phyloP scores from a whole-genome alignment of 2,329 filamentous ascomycete genomes.

The Calonectria hongkongensis region DNA sequence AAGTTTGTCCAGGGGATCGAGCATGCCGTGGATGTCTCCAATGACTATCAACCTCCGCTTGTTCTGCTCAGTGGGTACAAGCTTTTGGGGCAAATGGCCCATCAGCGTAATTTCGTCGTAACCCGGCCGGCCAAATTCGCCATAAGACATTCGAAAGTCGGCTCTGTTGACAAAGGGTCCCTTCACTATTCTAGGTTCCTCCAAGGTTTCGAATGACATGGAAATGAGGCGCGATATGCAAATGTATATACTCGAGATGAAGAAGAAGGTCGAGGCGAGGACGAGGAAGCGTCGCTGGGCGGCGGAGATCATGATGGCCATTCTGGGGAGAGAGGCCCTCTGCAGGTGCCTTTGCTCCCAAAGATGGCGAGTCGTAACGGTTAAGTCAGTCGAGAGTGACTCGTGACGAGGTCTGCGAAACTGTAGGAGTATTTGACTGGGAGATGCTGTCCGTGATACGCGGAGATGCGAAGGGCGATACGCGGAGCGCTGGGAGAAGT shows the following conservation, averaged over 20 bases:
- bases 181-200: constrained; percentile 39
- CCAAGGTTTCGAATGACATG: constrained; percentile 46
- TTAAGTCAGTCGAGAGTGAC: constrained; percentile 10
- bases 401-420: constrained; percentile 23
- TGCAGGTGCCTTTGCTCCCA: constrained; percentile 29
- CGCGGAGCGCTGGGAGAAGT: constrained; percentile 10
- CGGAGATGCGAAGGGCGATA: constrained; percentile 26
- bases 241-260: constrained; percentile 59
- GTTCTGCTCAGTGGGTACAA: constrained; percentile 60
- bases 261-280: constrained; percentile 57
- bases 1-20: constrained; percentile 78
- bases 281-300: constrained; percentile 57
- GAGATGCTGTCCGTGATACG: constrained; percentile 25
- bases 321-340: constrained; percentile 39
- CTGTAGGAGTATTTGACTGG: not conserved
- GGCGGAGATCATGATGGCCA: constrained; percentile 51
- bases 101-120: constrained; percentile 59
- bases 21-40: constrained; percentile 95
- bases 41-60: constrained; percentile 83
- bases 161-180: constrained; percentile 49
- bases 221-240: constrained; percentile 58
- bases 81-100: constrained; percentile 55
- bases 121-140: constrained; percentile 61
- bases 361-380: not conserved
- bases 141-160: constrained; percentile 64